A percentile compares a stretch with the other conserved stretches of the same genome.
phyloP scores from a whole-genome alignment of 2,329 filamentous ascomycete species.

The Fusarium verrucosum region DNA sequence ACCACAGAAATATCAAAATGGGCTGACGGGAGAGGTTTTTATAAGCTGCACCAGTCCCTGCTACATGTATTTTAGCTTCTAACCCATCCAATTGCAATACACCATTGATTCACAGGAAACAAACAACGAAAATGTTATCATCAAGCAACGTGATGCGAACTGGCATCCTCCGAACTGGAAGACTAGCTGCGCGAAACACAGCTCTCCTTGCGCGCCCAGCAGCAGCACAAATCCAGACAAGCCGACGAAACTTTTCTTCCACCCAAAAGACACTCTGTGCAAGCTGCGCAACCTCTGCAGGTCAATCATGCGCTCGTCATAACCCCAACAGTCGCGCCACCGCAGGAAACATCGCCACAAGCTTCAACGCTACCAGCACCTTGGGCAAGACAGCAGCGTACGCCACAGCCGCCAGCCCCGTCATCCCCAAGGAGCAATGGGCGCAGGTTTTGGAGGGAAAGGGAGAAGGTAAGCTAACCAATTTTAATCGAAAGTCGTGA shows the following conservation, averaged over 20 bases:
- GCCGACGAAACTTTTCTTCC: slow-evolving; percentile 28
- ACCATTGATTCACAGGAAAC: background rate
- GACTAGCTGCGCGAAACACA: slow-evolving; percentile 21
- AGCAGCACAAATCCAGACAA: slow-evolving; percentile 9
- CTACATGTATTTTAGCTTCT: background rate
- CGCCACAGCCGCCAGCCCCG: slow-evolving; percentile 30
- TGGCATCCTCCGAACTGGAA: slow-evolving; percentile 20
- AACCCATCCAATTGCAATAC: background rate
- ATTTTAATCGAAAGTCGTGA: rapidly evolving
- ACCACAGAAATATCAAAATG: slow-evolving; percentile 4
- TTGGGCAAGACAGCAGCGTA: slow-evolving; percentile 31
- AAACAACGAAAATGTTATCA: slow-evolving; percentile 15
- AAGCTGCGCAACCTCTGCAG: slow-evolving; percentile 16
- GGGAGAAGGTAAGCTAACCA: slow-evolving; percentile 63
- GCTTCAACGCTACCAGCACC: slow-evolving; percentile 15
- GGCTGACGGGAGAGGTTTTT: background rate
- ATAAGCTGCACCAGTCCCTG: slow-evolving; percentile 17
- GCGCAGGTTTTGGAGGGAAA: slow-evolving; percentile 84
- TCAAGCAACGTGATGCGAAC: slow-evolving; percentile 33
- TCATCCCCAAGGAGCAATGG: slow-evolving; percentile 83
- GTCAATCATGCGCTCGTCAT: slow-evolving; percentile 30
- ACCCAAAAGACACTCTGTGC: slow-evolving; percentile 25
- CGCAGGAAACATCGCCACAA: slow-evolving; percentile 12
- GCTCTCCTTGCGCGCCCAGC: slow-evolving; percentile 20
- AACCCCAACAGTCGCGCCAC: slow-evolving; percentile 17